These are phyloP conservation scores for Metrosideros polymorpha DNA, from an alignment of 441 rosid species.

Conservation along the genomic window DNA sequence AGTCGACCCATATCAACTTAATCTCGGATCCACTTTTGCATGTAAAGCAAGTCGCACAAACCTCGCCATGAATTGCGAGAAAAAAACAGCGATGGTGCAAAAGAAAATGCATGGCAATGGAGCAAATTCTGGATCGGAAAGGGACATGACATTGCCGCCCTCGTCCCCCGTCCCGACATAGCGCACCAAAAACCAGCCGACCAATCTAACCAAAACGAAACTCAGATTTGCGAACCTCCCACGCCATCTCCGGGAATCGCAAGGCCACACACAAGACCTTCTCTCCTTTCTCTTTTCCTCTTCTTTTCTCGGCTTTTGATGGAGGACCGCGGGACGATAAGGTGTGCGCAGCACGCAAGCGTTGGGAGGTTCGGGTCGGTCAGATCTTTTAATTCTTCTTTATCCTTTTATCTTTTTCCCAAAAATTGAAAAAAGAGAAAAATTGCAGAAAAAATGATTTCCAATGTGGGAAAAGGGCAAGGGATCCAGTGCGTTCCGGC, in stretches of 20 bases:
- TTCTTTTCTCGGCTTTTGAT: background rate
- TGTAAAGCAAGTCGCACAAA: no score
- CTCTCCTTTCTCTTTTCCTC: accelerated
- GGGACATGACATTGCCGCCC: no score
- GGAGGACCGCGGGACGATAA: background rate
- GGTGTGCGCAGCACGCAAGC: background rate
- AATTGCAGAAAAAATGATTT: background rate
- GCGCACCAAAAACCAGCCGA: no score
- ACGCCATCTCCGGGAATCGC: background rate
- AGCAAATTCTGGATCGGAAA: no score
- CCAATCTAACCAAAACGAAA: no score
- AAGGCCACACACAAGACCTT: no score
- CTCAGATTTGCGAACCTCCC: background rate
- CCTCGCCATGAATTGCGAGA: no score
- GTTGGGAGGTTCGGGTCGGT: background rate
- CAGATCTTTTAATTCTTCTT: background rate
- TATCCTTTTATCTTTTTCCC: background rate
- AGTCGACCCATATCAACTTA: background rate
- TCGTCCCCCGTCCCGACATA: no score
- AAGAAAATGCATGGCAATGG: no score
- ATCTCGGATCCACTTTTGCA: background rate
- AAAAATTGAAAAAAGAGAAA: background rate
- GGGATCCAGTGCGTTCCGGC: background rate
- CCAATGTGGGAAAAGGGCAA: background rate
- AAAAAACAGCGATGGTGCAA: no score